Conservation (phyloP, 169 alveolate species). For the Cryptosporidium muris region DNA sequence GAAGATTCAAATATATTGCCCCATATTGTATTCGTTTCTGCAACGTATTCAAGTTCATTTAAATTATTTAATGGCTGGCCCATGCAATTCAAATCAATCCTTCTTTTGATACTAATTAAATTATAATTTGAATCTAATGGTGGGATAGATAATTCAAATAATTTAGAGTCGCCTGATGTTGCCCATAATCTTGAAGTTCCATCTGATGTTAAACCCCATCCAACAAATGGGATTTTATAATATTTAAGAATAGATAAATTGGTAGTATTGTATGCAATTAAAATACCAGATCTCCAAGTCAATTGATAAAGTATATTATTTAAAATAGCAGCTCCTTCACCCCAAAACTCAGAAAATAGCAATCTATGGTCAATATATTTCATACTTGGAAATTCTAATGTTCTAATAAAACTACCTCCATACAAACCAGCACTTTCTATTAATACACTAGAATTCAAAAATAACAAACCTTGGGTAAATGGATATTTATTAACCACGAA, state of each 20-base stretch:
- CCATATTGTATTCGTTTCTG: constrained; percentile 63
- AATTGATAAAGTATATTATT: constrained; percentile 10
- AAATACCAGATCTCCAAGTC: constrained; percentile 37
- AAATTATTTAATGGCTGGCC: constrained; percentile 27
- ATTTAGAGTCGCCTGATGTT: constrained; percentile 44
- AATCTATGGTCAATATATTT: constrained; percentile 3
- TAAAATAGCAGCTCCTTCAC: constrained; percentile 35
- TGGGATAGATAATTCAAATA: constrained; percentile 41
- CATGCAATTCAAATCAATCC: constrained; percentile 13
- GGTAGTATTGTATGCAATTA: constrained; percentile 11
- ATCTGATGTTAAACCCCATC: constrained; percentile 67
- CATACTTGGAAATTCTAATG: constrained; percentile 59
- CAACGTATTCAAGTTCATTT: constrained; percentile 60
- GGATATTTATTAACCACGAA: constrained; percentile 16
- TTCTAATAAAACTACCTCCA: constrained; percentile 38
- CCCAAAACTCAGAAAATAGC: constrained; percentile 14
- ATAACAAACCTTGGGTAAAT: constrained; percentile 50
- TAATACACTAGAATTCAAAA: constrained; percentile 28
- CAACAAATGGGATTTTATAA: constrained; percentile 30
- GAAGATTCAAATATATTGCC: constrained; percentile 48
- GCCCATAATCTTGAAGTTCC: constrained; percentile 35
- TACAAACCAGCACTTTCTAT: constrained; percentile 56
- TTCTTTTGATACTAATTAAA: constrained; percentile 13
- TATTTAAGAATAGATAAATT: constrained; percentile 9
- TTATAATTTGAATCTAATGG: constrained; percentile 25